A percentile compares a stretch with the other conserved stretches of the same genome.
phyloP scores from a whole-genome alignment of 2,329 filamentous ascomycete species.

The Colletotrichum godetiae region DNA sequence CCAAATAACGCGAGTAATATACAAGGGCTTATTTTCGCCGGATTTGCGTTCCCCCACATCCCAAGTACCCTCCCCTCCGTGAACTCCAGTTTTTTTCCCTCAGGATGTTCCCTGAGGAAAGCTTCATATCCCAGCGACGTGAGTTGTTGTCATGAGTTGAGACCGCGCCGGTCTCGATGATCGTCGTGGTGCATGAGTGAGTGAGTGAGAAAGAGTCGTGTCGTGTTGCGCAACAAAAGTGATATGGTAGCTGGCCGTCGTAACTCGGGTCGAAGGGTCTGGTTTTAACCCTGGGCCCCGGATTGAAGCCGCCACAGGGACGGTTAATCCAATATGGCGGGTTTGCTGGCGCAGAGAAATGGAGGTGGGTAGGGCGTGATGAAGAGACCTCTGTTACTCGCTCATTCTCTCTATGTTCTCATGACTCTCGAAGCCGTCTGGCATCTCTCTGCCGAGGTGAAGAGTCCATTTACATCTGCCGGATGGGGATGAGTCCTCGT shows the following conservation, averaged over 20 bases:
- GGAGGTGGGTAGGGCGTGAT: not conserved
- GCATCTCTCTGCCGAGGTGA: not conserved
- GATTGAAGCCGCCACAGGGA: not conserved
- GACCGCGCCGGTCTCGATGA: not conserved
- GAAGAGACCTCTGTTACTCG: not conserved
- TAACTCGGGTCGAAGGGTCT: not conserved
- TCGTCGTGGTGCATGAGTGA: not conserved
- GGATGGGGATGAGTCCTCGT: not conserved
- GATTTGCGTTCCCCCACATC: not conserved
- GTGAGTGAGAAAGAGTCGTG: not conserved
- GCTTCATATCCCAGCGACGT: not conserved
- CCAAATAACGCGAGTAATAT: constrained; percentile 25
- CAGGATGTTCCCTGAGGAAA: not conserved
- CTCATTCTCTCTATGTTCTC: constrained; percentile 4
- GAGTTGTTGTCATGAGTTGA: not conserved
- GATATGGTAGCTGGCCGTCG: not conserved
- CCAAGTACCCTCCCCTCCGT: not conserved
- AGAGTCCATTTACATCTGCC: not conserved
- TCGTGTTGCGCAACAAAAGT: not conserved
- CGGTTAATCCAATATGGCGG: not conserved
- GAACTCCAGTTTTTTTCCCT: constrained; percentile 1
- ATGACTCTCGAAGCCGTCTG: not conserved
- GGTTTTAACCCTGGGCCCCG: not conserved
- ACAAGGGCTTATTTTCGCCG: constrained; percentile 23
- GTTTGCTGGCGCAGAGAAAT: not conserved